Conservation (phyloP, 257 asterid species). For the Ajuga chamaepitys region DNA sequence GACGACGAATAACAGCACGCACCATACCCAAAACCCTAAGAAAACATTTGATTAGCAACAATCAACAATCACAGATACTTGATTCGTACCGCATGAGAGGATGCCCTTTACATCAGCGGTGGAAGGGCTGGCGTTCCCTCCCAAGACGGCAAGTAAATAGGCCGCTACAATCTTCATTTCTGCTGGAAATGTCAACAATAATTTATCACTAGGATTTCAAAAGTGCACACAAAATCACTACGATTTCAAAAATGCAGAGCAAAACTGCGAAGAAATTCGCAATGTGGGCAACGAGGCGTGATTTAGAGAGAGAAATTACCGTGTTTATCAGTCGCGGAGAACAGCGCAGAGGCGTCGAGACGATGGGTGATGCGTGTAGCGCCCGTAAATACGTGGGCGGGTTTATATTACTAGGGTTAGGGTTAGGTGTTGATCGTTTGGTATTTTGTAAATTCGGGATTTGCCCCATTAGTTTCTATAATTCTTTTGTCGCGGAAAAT, state of each 20-base stretch:
- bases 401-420: constrained; percentile 17
- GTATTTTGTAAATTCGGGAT: not conserved
- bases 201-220: not conserved
- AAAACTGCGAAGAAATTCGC: not conserved
- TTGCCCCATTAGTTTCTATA: not conserved
- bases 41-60: not conserved
- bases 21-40: not conserved
- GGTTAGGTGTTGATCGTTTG: not conserved
- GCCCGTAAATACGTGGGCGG: not conserved
- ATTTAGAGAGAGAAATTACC: not conserved
- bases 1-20: not conserved
- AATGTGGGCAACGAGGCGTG: not conserved
- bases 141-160: constrained; percentile 29
- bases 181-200: not conserved
- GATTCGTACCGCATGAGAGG: constrained; percentile 19
- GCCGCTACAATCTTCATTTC: constrained; percentile 36
- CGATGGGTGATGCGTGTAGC: not conserved
- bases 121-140: constrained; percentile 28
- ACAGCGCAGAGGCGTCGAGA: not conserved
- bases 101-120: constrained; percentile 22
- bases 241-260: not conserved
- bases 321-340: not conserved
- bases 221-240: not conserved
- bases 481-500: not conserved
- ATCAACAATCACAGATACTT: not conserved